A percentile compares a stretch with the other conserved stretches of the same genome.
phyloP scores from a whole-genome alignment of 2,329 filamentous ascomycete species.

The Microsporum audouinii region DNA sequence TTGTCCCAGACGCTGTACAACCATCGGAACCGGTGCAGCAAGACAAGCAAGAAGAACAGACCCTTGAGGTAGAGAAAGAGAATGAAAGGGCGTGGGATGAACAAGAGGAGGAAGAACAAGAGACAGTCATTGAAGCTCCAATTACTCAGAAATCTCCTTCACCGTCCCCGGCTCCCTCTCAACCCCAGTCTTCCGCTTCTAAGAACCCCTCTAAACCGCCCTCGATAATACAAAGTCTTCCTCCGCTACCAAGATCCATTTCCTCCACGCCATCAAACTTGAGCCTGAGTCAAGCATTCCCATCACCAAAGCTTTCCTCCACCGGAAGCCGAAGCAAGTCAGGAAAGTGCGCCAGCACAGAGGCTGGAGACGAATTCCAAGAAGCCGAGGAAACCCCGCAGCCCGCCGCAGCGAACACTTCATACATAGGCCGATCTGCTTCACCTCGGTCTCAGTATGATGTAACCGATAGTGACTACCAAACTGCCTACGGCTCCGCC shows the following conservation, averaged over 20 bases:
- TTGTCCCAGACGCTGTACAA: background rate
- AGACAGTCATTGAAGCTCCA: background rate
- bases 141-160: background rate
- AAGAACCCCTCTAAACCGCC: conserved; percentile 1
- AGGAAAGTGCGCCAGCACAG: background rate
- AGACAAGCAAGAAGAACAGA: background rate
- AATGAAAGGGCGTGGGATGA: background rate
- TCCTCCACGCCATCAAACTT: conserved; percentile 10
- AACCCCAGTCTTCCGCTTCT: conserved; percentile 9
- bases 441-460: conserved; percentile 6
- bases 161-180: background rate
- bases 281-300: conserved; percentile 7
- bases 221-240: conserved; percentile 16
- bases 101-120: conserved; percentile 11
- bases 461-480: conserved; percentile 8
- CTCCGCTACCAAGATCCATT: conserved; percentile 11
- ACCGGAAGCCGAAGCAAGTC: background rate
- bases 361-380: background rate
- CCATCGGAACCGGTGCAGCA: background rate
- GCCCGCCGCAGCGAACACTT: background rate
- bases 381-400: background rate
- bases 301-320: conserved; percentile 2
- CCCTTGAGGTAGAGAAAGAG: conserved; percentile 1
- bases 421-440: background rate
- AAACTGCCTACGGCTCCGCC: conserved; percentile 6